Conservation (phyloP, 2,329 filamentous ascomycete genomes). For the Ophiocordyceps polyrhachis-furcata region DNA sequence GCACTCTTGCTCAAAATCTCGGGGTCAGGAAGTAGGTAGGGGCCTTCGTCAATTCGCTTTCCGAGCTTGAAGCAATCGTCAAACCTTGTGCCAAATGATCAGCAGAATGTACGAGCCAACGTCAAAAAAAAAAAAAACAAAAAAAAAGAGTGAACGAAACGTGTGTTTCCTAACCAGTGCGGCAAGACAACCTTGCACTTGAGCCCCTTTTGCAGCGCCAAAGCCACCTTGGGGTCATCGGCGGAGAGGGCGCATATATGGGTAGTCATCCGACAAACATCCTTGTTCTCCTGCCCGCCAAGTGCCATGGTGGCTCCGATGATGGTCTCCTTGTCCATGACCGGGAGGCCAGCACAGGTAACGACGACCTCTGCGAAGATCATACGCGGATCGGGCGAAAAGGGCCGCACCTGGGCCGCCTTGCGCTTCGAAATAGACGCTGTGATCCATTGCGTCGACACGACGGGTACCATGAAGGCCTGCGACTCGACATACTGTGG, state of each 20-base stretch:
- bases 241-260: slow-evolving; percentile 72
- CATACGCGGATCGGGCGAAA: slow-evolving; percentile 76
- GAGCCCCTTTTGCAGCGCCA: slow-evolving; percentile 44
- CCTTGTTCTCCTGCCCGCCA: slow-evolving; percentile 62
- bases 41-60: slow-evolving; percentile 72
- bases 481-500: slow-evolving; percentile 62
- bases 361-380: slow-evolving; percentile 77
- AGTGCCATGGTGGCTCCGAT: slow-evolving; percentile 76
- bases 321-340: slow-evolving; percentile 80
- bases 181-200: slow-evolving; percentile 74
- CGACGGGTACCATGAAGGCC: slow-evolving; percentile 64
- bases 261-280: slow-evolving; percentile 57
- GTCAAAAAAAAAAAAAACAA: not conserved
- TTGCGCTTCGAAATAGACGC: slow-evolving; percentile 51
- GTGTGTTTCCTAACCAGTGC: slow-evolving; percentile 51
- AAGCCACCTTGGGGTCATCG: slow-evolving; percentile 51
- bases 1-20: slow-evolving; percentile 50
- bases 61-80: slow-evolving; percentile 91
- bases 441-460: slow-evolving; percentile 66
- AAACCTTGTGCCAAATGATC: slow-evolving; percentile 42
- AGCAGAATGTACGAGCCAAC: not conserved
- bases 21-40: slow-evolving; percentile 72
- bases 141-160: not conserved
- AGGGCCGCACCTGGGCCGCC: slow-evolving; percentile 60
- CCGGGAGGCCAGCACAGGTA: slow-evolving; percentile 67